phyloP scores from a whole-genome alignment of 352 stramenopile genomes.

The Pythium scleroteichum region DNA sequence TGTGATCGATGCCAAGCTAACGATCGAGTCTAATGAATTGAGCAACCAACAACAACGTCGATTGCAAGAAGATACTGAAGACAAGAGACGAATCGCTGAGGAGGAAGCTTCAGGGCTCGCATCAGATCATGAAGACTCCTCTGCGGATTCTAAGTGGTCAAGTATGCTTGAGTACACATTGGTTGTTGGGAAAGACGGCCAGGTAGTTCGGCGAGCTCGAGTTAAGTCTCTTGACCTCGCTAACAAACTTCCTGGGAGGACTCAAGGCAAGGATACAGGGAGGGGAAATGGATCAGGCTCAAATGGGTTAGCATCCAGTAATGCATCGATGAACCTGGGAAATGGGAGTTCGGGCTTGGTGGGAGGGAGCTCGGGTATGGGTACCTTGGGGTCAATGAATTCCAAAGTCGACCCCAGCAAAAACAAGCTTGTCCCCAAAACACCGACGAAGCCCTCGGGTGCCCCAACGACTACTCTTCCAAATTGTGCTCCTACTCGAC shows the following conservation, averaged over 20 bases:
- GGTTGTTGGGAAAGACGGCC: conserved; percentile 79
- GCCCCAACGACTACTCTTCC: conserved; percentile 61
- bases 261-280: conserved; percentile 58
- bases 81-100: conserved; percentile 58
- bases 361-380: conserved; percentile 6
- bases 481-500: conserved; percentile 54
- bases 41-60: conserved; percentile 33
- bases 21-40: conserved; percentile 44
- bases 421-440: conserved; percentile 45
- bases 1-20: conserved; percentile 44
- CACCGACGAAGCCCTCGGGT: conserved; percentile 44
- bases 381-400: conserved; percentile 30
- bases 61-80: conserved; percentile 56
- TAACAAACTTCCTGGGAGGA: conserved; percentile 55
- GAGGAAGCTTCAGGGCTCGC: conserved; percentile 62
- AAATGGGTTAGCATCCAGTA: background rate
- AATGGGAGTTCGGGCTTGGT: background rate
- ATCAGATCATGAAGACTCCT: conserved; percentile 78
- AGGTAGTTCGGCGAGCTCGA: conserved; percentile 76
- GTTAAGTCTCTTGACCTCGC: conserved; percentile 83
- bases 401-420: conserved; percentile 42
- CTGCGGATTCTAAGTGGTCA: conserved; percentile 79
- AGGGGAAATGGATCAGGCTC: conserved; percentile 17
- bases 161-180: conserved; percentile 88
- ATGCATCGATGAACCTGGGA: background rate